These are phyloP conservation scores for Dryadomyces sulphureus DNA, from an alignment of 2,329 filamentous ascomycete genomes.

Conservation along the genomic window DNA sequence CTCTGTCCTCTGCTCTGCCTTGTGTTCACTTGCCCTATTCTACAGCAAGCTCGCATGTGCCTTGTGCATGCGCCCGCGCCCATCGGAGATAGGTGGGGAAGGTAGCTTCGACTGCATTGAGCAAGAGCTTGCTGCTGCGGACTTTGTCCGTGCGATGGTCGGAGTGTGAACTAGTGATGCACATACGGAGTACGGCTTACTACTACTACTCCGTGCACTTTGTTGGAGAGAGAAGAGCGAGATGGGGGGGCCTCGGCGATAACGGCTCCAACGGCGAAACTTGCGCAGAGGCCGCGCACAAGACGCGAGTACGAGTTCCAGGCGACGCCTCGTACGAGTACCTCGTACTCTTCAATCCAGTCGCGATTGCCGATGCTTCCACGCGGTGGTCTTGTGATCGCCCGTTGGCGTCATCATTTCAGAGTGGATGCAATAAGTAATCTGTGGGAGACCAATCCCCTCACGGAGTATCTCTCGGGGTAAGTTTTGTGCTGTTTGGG, in stretches of 20 bases:
- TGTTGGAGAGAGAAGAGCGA: too few relatives aligned
- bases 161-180: background rate
- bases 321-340: background rate
- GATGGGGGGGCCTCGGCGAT: background rate
- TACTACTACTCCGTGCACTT: too few relatives aligned
- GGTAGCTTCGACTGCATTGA: background rate
- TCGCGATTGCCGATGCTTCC: background rate
- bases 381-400: background rate
- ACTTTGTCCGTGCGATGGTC: background rate
- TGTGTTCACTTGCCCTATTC: too few relatives aligned
- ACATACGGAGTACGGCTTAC: too few relatives aligned
- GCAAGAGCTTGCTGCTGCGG: background rate
- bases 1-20: too few relatives aligned
- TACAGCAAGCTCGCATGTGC: too few relatives aligned
- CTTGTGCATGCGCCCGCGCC: too few relatives aligned
- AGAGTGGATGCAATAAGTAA: too few relatives aligned
- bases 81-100: background rate
- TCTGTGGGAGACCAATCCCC: background rate
- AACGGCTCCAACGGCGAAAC: too few relatives aligned
- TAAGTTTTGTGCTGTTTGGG: background rate
- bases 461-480: slow-evolving; percentile 1
- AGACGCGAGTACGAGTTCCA: background rate
- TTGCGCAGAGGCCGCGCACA: background rate
- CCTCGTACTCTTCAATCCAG: background rate
- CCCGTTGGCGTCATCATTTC: background rate